phyloP scores from a whole-genome alignment of 768 basidiomycete species.

The Boletus insuetus region DNA sequence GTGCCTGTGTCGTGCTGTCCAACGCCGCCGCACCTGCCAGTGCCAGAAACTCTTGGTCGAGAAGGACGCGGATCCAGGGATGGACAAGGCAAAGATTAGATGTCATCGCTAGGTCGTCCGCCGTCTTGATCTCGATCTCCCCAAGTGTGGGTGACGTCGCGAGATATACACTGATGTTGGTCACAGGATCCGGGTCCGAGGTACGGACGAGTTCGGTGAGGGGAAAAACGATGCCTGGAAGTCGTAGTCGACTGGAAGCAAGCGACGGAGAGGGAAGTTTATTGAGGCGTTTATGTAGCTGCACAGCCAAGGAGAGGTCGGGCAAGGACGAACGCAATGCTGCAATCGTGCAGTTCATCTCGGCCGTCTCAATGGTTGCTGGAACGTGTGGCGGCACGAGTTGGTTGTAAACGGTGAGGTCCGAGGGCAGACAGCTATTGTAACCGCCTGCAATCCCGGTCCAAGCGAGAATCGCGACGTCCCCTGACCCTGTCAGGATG shows the following conservation, averaged over 20 bases:
- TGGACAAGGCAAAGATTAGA: neutral
- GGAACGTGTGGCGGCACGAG: constrained; percentile 2
- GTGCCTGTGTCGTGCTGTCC: neutral
- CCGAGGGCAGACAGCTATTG: constrained; percentile 1
- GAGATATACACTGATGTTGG: neutral
- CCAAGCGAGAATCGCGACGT: constrained; percentile 2
- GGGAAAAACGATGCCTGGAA: neutral
- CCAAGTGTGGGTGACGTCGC: neutral
- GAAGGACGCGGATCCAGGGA: neutral
- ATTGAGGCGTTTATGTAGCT: neutral
- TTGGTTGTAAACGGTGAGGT: constrained; percentile 3
- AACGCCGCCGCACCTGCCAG: neutral
- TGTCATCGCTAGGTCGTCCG: neutral
- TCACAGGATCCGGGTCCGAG: neutral
- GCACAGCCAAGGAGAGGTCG: neutral
- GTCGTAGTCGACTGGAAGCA: neutral
- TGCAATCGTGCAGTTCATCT: neutral
- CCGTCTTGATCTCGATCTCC: constrained; percentile 1
- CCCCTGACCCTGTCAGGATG: neutral
- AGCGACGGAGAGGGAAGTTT: neutral
- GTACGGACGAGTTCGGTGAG: neutral
- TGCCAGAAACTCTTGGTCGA: constrained; percentile 1
- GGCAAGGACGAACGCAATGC: neutral
- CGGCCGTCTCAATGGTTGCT: neutral
- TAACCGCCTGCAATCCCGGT: neutral